Evolutionary conservation across 2,329 filamentous ascomycete genomes (phyloP).

Genomic region (Fusarium setosum): DNA sequence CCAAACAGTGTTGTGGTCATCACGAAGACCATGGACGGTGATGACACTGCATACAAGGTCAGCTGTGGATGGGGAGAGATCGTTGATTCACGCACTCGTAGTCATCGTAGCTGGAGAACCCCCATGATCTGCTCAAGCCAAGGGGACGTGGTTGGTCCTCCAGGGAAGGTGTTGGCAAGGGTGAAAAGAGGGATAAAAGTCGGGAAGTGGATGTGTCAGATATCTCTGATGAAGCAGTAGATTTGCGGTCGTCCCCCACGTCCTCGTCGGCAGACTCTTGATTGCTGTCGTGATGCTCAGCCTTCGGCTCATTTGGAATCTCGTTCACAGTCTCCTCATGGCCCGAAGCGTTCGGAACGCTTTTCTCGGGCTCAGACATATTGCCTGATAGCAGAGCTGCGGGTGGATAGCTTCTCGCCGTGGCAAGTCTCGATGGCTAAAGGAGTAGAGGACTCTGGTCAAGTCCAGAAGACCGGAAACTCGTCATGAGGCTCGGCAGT

Average conservation of each 20-base stretch:
- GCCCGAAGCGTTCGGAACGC: not conserved
- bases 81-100: not conserved
- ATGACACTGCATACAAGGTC: constrained; percentile 1
- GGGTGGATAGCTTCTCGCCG: not conserved
- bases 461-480: too few species aligned
- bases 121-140: not conserved
- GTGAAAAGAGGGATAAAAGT: not conserved
- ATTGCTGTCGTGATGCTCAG: not conserved
- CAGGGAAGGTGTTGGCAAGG: not conserved
- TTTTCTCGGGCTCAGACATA: not conserved
- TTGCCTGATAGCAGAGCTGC: not conserved
- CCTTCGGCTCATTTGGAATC: not conserved
- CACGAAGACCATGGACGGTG: constrained; percentile 20
- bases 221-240: not conserved
- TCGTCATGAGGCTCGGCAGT: too few species aligned
- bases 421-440: too few species aligned
- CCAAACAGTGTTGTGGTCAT: constrained; percentile 15
- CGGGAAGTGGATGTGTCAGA: not conserved
- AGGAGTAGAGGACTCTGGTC: not conserved
- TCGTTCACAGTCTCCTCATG: not conserved
- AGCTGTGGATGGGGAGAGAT: not conserved
- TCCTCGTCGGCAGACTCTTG: not conserved
- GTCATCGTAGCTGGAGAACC: not conserved
- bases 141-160: not conserved
- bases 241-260: not conserved